These are phyloP conservation scores for Phaffia australis DNA, from an alignment of 768 basidiomycete species.

Conservation along the genomic window DNA sequence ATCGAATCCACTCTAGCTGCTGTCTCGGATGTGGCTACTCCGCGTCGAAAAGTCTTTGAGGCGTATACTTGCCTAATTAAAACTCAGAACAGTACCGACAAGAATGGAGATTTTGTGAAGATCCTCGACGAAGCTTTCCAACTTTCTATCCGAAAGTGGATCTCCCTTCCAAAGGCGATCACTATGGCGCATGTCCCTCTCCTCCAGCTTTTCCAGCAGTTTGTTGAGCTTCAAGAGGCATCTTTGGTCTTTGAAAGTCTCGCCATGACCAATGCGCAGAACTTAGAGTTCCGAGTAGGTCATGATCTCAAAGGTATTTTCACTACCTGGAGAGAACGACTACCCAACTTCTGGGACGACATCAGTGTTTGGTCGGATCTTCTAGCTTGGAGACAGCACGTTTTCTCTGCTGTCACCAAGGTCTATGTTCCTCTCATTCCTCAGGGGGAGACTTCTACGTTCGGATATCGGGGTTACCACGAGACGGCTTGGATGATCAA, in stretches of 20 bases:
- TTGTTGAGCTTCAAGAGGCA: conserved; percentile 93
- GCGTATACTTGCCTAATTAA: conserved; percentile 84
- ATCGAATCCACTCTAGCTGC: conserved; percentile 68
- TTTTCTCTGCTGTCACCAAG: conserved; percentile 93
- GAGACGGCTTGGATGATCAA: conserved; percentile 99
- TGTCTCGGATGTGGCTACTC: conserved; percentile 78
- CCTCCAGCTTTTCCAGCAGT: conserved; percentile 96
- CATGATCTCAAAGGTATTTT: conserved; percentile 86
- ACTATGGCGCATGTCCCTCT: conserved; percentile 89
- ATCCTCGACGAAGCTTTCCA: conserved; percentile 95
- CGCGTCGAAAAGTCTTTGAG: conserved; percentile 94
- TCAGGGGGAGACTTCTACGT: conserved; percentile 49
- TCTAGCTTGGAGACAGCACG: conserved; percentile 98
- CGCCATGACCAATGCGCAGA: conserved; percentile 69
- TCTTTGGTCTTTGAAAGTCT: conserved; percentile 79
- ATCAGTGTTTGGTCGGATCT: conserved; percentile 98
- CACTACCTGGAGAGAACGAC: conserved; percentile 89
- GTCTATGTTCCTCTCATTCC: conserved; percentile 83
- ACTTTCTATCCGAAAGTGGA: conserved; percentile 90
- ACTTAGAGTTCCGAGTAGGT: conserved; percentile 85
- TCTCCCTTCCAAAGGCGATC: conserved; percentile 69
- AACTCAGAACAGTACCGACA: conserved; percentile 49
- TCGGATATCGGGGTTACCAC: conserved; percentile 91
- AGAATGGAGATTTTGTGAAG: conserved; percentile 66
- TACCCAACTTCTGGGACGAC: conserved; percentile 92